These are phyloP conservation scores for Diplocarpon mali DNA, from an alignment of 2,329 filamentous ascomycete genomes.

Conservation along the genomic window DNA sequence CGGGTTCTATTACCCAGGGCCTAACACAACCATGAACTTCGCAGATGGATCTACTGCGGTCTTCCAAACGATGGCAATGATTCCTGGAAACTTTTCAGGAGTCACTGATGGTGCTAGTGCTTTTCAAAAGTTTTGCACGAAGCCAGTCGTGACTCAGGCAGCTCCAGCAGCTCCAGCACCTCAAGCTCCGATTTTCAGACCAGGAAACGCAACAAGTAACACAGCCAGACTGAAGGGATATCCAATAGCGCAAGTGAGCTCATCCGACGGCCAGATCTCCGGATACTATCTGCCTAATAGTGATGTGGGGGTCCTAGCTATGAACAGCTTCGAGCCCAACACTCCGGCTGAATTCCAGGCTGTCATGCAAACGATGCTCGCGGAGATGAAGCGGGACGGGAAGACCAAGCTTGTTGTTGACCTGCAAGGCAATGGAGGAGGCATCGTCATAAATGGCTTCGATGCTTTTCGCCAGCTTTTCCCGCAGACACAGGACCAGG, in stretches of 20 bases:
- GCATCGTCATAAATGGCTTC: conserved; percentile 35
- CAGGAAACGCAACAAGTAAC: conserved; percentile 1
- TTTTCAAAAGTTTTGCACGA: conserved; percentile 19
- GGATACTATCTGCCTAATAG: conserved; percentile 21
- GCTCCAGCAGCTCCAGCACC: not conserved
- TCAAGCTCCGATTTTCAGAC: conserved; percentile 9
- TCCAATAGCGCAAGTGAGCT: conserved; percentile 18
- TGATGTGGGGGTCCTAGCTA: conserved; percentile 21
- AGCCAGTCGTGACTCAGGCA: conserved; percentile 13
- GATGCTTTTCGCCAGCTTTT: conserved; percentile 36
- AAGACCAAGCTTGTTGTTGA: conserved; percentile 55
- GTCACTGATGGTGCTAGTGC: conserved; percentile 19
- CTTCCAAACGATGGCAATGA: conserved; percentile 27
- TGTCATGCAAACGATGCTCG: conserved; percentile 31
- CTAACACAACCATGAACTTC: conserved; percentile 28
- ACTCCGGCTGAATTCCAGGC: conserved; percentile 18
- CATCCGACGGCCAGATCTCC: conserved; percentile 15
- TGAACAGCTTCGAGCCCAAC: conserved; percentile 17
- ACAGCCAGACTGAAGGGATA: conserved; percentile 13
- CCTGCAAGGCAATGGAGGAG: conserved; percentile 47
- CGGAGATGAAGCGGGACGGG: conserved; percentile 32
- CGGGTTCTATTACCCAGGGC: conserved; percentile 29
- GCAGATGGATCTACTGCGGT: conserved; percentile 29
- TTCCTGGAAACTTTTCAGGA: conserved; percentile 20
- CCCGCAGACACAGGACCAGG: conserved; percentile 14